phyloP scores from a whole-genome alignment of 495 filamentous ascomycete genomes.

The Chaetomidium leptoderma region DNA sequence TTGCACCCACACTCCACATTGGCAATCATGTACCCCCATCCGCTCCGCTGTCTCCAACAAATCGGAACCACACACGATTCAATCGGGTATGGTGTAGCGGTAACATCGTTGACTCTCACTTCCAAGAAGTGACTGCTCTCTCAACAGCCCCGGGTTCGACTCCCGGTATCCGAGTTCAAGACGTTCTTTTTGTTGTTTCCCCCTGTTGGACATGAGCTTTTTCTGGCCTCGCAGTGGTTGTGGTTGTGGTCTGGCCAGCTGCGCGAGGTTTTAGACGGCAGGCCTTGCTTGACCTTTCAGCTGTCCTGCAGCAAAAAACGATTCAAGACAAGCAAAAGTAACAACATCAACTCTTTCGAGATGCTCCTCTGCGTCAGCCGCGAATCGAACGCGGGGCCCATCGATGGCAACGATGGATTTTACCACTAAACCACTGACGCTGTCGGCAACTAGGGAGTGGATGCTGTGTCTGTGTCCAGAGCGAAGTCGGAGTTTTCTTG shows the following conservation, averaged over 20 bases:
- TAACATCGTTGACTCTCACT: conserved; percentile 18
- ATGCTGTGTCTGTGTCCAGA: too few relatives aligned
- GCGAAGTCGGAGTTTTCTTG: too few relatives aligned
- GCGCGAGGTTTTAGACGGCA: too few relatives aligned
- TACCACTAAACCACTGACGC: conserved; percentile 48
- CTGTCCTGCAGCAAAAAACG: too few relatives aligned
- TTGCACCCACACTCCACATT: neutral
- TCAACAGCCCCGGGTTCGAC: conserved; percentile 12
- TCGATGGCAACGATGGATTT: conserved; percentile 52
- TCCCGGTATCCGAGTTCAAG: conserved; percentile 14
- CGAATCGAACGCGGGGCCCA: conserved; percentile 52
- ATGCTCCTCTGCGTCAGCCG: conserved; percentile 37
- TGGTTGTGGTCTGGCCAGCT: too few relatives aligned
- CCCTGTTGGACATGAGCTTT: neutral
- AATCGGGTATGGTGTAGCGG: conserved; percentile 16
- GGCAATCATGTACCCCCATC: neutral
- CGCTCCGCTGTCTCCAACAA: neutral
- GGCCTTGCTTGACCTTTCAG: too few relatives aligned
- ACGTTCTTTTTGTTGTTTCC: neutral
- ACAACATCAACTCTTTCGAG: neutral
- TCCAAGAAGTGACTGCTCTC: conserved; percentile 6
- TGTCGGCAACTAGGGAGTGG: too few relatives aligned
- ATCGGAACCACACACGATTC: conserved; percentile 16
- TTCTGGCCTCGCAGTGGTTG: neutral
- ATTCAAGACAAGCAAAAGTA: too few relatives aligned